Base-by-base conservation (phyloP, 2,329 filamentous ascomycete species). In the Leptosphaerulina australis region DNA sequence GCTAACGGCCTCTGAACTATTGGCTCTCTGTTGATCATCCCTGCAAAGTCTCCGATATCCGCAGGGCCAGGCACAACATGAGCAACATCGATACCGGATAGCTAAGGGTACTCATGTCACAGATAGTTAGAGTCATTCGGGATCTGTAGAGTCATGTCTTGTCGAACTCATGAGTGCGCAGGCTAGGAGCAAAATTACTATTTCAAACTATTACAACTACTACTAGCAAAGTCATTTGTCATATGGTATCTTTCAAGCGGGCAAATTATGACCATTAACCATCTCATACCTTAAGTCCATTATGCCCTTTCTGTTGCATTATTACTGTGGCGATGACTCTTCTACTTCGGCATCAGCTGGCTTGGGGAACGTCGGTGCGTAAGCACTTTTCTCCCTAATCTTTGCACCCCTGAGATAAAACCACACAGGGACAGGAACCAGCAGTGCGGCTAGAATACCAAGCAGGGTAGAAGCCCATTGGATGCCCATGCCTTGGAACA, bases 401-500 rank as follows among this genome's bases (percentile, higher is more conserved):
- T 73, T 74, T 14, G 66, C 74, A 25, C 77, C 77, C 31, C 63
- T 65, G 24, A 73, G 63, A 37, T 75, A 77, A 56, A 79, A 79
- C 54, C 73, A 66, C 5, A 79, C 56, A 0, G 76, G 77, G 14
- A 79, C 69, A 9, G 77, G 77, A 0, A 78, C 71, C n/a, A 79
- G 68, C 0, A 73, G 44, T 4, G 70, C 67, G 12, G 76, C 76
- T 8, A 80, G 58, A 35, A 69, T 74, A 2, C 77, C 77, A 1
- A 80, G 68, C 8, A 79, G 55, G 3, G 76, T 78, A 22, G 70
- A 63, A 0, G 76, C 76, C 67, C 73, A 80, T 36, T 80, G 63
- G 14, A 81, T 75, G 11, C 79, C 79, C 67, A 82, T 77, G 34
- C 77, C 77, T 18, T 81, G 51, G 58, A 82, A 81, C 81, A 83